Evolutionary conservation across 345 rosid species (phyloP).

Genomic region (Aquilaria sinensis): DNA sequence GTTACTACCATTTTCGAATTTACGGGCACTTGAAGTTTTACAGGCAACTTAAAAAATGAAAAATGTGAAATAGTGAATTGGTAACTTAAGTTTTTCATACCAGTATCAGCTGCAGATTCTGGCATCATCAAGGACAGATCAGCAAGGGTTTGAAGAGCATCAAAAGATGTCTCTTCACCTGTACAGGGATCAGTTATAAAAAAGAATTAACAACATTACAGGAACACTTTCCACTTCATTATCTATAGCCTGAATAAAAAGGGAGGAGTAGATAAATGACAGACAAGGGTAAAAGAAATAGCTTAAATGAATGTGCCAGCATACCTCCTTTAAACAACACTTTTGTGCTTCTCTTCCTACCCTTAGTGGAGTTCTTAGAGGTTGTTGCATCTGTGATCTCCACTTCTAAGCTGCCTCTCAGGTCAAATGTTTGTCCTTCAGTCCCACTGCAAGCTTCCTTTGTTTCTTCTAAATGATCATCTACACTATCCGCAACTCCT

Average conservation of each 20-base stretch:
- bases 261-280: not conserved
- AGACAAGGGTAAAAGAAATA: conserved; percentile 3
- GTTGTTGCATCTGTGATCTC: conserved; percentile 31
- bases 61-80: too few relatives aligned
- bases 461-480: conserved; percentile 37
- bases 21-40: too few relatives aligned
- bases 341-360: conserved; percentile 54
- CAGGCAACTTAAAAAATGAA: too few relatives aligned
- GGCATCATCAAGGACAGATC: conserved; percentile 76
- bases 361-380: conserved; percentile 27
- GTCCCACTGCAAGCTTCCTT: conserved; percentile 91
- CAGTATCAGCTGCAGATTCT: conserved; percentile 54
- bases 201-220: conserved; percentile 7
- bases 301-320: conserved; percentile 7
- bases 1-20: too few relatives aligned
- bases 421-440: conserved; percentile 48
- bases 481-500: conserved; percentile 32
- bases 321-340: conserved; percentile 58
- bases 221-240: not conserved
- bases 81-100: conserved; percentile 22
- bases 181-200: conserved; percentile 13
- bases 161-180: conserved; percentile 61
- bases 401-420: conserved; percentile 39
- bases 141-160: conserved; percentile 74
- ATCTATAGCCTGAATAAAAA: not conserved